Base-by-base conservation (phyloP, 1,139 yeast genomes). In the Geotrichum citri-aurantii region DNA sequence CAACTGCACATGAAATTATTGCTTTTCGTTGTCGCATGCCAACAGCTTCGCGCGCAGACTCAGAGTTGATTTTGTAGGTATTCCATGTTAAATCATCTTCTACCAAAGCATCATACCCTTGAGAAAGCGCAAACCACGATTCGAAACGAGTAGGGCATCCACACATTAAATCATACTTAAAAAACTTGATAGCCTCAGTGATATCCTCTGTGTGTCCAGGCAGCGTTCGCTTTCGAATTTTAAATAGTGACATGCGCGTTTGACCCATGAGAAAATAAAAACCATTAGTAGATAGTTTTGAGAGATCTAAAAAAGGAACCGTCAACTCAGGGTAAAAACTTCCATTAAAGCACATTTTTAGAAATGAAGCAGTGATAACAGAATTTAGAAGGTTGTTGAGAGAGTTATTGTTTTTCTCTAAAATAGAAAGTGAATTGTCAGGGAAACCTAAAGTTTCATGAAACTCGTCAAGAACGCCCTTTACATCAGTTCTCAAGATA, bases 71-170 rank as follows among this genome's bases (percentile, higher is more conserved):
- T 65, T 88, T 88, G 68, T 92, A 97, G 0, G 97, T 86, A 0
- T 93, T 87, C 95, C 96, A 90, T 8, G 90, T 84, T 58, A 93
- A 74, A 64, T 89, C 97, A 70, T 90, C 96, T 64, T 92, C 98
- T 0, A 87, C 96, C 47, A 88, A 75, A 59, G 78, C 84, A 0
- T 92, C 86, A 65, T 82, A 91, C 0, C 95, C 85, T 69, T 86
- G 93, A 0, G 95, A 97, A 21, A 93, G 72, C 1, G 90, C 77
- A 54, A 83, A 76, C 99, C 99, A 95, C 17, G 90, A 83, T 70
- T 93, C 99, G 55, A 86, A 79, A 29, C 97, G 76, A 55, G 80
- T 75, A 17, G 58, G 54, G 1, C 87, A 79, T 2, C 86, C 84
- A 68, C 84, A 84, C 1, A 83, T 69, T 31, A 95, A 72, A 69